Conservation (phyloP, 768 basidiomycete genomes). For the Lentinula detonsa region DNA sequence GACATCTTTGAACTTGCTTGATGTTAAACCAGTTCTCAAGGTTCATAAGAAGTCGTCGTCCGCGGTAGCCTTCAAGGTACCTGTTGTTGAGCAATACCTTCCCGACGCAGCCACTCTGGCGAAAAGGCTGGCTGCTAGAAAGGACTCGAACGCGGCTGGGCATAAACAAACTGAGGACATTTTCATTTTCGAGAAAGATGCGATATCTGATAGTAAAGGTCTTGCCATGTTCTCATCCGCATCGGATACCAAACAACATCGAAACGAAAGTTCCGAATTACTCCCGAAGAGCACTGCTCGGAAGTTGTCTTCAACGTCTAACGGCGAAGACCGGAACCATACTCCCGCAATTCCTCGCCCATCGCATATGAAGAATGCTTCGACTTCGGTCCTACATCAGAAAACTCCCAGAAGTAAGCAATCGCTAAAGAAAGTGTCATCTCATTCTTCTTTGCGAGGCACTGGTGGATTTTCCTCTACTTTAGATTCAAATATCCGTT, state of each 20-base stretch:
- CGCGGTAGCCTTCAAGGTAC: background rate
- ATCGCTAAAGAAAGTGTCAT: background rate
- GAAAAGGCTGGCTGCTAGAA: background rate
- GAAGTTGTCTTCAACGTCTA: background rate
- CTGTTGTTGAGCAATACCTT: background rate
- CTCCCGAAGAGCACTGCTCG: background rate
- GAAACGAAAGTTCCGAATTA: background rate
- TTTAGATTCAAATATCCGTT: background rate
- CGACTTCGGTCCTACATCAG: background rate
- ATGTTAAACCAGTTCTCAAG: background rate
- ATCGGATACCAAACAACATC: background rate
- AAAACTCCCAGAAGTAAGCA: background rate
- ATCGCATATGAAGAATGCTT: background rate
- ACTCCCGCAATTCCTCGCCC: background rate
- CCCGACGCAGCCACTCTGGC: background rate
- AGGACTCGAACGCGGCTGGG: background rate
- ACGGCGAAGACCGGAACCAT: background rate
- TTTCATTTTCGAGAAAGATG: background rate
- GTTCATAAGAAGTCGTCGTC: slow-evolving; percentile 5
- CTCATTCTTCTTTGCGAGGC: background rate
- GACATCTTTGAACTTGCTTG: background rate
- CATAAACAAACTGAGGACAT: no score
- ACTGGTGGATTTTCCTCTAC: background rate
- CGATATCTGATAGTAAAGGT: background rate
- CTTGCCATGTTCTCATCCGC: background rate